Base-by-base conservation (phyloP, 169 alveolate species). In the Cryptosporidium xiaoi region DNA sequence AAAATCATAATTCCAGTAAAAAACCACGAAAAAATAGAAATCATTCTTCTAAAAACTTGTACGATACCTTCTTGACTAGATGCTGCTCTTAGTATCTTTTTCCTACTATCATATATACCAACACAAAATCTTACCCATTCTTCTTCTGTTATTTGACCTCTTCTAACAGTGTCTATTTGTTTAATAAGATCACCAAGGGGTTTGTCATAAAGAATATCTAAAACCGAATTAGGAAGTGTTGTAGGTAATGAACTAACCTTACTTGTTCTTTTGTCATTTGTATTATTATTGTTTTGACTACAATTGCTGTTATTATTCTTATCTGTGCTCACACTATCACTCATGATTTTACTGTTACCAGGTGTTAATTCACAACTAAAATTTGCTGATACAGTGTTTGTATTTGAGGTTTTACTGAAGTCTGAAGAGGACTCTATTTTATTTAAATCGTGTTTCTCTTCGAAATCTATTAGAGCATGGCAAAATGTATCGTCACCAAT, bases 61-160 rank as follows among this genome's bases (percentile, higher is more conserved):
- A 94, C 92, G 27, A 94, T 93, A 65, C 96, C 93, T 64, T 94
- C 96, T 66, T 94, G 95, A 60, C 87, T 77, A 44, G 87, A 44
- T 20, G 87, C 87, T 20, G 87, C 87, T 34, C 87, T 65, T 40
- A 77, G 24, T 18, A 77, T 77, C 64, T 77, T 77, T 51, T 77
- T 77, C 34, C 87, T 56, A 60, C 77, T 77, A 44, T 77, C 87
- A 56, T 77, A 77, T 15, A 77, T 77, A 10, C 87, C 87, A 40
- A 77, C 87, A 20, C 69, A 77, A 60, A 77, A 77, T 62, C 87
- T 33, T 36, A 77, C 64, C 87, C 87, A 77, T 29, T 77, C 87
- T 46, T 77, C 87, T 31, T 77, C 87, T 55, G 87, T 77, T 20
- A 77, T 62, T 62, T 77, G 87, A 0, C 87, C 87, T 31, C 87